phyloP scores from a whole-genome alignment of 2,329 filamentous ascomycete genomes.

The Diaporthe citrichinensis region DNA sequence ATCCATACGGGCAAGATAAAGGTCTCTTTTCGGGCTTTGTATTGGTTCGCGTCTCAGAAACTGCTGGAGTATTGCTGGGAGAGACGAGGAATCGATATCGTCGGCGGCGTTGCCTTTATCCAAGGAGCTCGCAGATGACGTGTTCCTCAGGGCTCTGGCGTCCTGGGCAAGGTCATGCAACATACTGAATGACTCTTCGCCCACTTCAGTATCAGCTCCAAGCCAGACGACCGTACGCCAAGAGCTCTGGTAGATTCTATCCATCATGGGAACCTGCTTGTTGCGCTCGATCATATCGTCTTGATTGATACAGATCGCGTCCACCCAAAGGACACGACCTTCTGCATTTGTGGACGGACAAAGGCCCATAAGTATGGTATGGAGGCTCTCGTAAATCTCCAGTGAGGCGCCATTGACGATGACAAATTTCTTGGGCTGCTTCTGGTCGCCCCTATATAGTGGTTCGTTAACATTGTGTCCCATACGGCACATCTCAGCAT shows the following conservation, averaged over 20 bases:
- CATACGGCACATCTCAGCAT: background rate
- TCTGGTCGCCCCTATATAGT: background rate
- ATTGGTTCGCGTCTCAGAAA: background rate
- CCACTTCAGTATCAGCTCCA: background rate
- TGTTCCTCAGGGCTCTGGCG: background rate
- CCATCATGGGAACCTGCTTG: constrained; percentile 3
- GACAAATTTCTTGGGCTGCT: background rate
- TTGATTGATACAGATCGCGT: constrained; percentile 4
- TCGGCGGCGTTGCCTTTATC: background rate
- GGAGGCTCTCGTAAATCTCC: background rate
- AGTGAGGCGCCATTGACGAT: constrained; percentile 2
- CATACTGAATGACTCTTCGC: background rate
- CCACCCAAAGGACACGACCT: background rate
- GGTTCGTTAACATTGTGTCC: background rate
- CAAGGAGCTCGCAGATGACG: background rate
- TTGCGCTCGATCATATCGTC: background rate
- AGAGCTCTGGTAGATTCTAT: background rate
- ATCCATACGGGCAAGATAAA: background rate
- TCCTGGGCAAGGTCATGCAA: constrained; percentile 1
- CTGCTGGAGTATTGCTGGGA: background rate
- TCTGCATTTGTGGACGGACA: background rate
- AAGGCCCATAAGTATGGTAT: background rate
- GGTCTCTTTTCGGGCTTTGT: background rate
- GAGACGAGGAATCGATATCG: background rate
- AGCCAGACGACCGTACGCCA: background rate